Conservation (phyloP, 1,284 basidiomycete species). For the Xerocomus minutiporus region DNA sequence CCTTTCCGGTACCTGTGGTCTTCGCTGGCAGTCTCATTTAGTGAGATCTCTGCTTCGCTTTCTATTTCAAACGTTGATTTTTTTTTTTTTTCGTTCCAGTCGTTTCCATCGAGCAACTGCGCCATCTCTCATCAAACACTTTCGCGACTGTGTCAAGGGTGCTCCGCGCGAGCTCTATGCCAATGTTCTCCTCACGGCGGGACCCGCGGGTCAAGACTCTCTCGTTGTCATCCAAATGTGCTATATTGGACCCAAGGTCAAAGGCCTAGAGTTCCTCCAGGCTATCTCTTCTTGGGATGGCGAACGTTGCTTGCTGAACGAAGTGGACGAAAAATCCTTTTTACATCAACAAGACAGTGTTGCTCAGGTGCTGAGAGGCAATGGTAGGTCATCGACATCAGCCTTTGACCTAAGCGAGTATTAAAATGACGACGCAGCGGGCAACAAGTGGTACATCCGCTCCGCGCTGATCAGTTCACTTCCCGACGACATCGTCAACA, state of each 20-base stretch:
- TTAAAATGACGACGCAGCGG: slow-evolving; percentile 41
- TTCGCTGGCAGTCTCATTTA: slow-evolving; percentile 90
- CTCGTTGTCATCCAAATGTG: slow-evolving; percentile 89
- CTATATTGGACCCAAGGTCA: slow-evolving; percentile 70
- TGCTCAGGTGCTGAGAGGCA: slow-evolving; percentile 81
- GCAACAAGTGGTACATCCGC: slow-evolving; percentile 86
- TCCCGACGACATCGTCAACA: slow-evolving; percentile 80
- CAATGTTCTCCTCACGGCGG: slow-evolving; percentile 85
- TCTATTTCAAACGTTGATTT: neutral
- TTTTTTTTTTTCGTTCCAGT: slow-evolving; percentile 37
- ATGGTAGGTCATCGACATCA: slow-evolving; percentile 41
- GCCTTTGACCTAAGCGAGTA: neutral
- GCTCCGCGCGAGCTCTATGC: slow-evolving; percentile 84
- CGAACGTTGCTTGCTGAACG: slow-evolving; percentile 75
- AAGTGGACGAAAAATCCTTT: slow-evolving; percentile 86
- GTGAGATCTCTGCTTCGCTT: slow-evolving; percentile 40
- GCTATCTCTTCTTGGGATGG: slow-evolving; percentile 86
- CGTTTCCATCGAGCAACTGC: slow-evolving; percentile 82
- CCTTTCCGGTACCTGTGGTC: slow-evolving; percentile 82
- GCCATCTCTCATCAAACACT: slow-evolving; percentile 83
- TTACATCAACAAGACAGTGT: slow-evolving; percentile 86
- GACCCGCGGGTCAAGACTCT: slow-evolving; percentile 74
- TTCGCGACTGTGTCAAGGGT: slow-evolving; percentile 87
- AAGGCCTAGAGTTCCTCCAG: slow-evolving; percentile 74
- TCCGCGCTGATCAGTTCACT: slow-evolving; percentile 74